Evolutionary conservation across 768 basidiomycete genomes (phyloP).

Genomic region (Termitomyces sp.): DNA sequence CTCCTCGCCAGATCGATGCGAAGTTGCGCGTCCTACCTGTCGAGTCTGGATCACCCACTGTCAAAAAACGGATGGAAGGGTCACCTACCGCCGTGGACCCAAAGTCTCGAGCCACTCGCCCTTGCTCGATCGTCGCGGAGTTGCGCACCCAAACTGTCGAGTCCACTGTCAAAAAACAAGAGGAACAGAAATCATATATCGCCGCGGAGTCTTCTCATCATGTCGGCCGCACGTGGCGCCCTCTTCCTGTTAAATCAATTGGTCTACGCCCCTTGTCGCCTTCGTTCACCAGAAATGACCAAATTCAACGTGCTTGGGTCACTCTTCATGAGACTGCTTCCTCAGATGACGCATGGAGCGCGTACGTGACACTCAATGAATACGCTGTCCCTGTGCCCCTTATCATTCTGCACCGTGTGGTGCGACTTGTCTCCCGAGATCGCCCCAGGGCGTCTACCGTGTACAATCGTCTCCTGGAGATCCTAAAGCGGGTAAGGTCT

Average conservation of each 20-base stretch:
- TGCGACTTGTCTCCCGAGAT: slow-evolving; percentile 48
- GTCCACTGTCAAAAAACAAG: no score
- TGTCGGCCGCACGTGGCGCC: slow-evolving; percentile 22
- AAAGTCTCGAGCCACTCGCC: not conserved
- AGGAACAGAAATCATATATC: not conserved
- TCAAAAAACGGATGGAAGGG: not conserved
- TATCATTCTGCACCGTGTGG: slow-evolving; percentile 55
- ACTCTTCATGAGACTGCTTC: slow-evolving; percentile 16
- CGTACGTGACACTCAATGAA: slow-evolving; percentile 30
- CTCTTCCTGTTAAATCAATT: slow-evolving; percentile 8
- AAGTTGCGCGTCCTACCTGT: not conserved
- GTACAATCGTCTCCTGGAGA: slow-evolving; percentile 65
- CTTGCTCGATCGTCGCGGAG: not conserved
- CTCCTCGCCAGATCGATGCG: not conserved
- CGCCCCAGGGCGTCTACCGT: slow-evolving; percentile 51
- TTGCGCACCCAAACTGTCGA: no score
- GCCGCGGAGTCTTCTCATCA: slow-evolving; percentile 13
- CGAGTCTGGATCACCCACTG: not conserved
- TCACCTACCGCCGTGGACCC: no score
- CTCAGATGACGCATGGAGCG: slow-evolving; percentile 31
- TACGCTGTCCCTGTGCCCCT: slow-evolving; percentile 31
- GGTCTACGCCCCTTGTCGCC: not conserved
- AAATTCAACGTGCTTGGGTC: slow-evolving; percentile 12
- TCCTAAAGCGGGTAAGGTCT: slow-evolving; percentile 50
- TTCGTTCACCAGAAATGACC: slow-evolving; percentile 4